These are phyloP conservation scores for Leccinum broughii DNA, from an alignment of 768 basidiomycete species.

Conservation along the genomic window DNA sequence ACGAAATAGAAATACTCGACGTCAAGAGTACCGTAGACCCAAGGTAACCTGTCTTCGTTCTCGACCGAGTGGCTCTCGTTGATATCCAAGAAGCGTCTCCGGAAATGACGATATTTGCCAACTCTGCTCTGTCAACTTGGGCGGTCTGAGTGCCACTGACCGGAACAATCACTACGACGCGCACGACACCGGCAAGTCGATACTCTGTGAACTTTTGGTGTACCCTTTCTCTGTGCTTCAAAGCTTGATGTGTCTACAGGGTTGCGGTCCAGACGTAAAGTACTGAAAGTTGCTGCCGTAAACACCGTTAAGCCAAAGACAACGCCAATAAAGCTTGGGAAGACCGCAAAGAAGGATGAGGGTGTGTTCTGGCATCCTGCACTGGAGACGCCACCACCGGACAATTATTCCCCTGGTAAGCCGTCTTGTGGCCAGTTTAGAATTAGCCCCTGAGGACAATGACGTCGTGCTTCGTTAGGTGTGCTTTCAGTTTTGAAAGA, in stretches of 20 bases:
- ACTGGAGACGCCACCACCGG: constrained; percentile 43
- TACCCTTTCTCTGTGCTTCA: not conserved
- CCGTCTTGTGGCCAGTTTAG: constrained; percentile 25
- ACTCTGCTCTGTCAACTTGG: constrained; percentile 49
- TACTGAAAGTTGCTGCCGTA: constrained; percentile 10
- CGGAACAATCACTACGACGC: constrained; percentile 56
- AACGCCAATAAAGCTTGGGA: constrained; percentile 6
- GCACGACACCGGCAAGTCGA: constrained; percentile 39
- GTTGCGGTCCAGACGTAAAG: constrained; percentile 14
- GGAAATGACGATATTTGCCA: constrained; percentile 42
- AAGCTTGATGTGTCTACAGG: constrained; percentile 14
- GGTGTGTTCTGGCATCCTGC: constrained; percentile 70
- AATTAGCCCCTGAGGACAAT: constrained; percentile 20
- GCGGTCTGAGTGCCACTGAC: constrained; percentile 35
- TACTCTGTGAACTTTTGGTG: constrained; percentile 9
- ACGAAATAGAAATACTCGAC: constrained; percentile 31
- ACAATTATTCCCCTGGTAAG: constrained; percentile 68
- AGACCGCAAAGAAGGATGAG: constrained; percentile 15
- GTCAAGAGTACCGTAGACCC: not conserved
- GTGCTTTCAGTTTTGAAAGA: constrained; percentile 63
- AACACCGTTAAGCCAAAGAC: constrained; percentile 2
- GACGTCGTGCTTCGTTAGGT: constrained; percentile 38
- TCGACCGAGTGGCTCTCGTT: not conserved
- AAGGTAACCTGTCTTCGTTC: constrained; percentile 13
- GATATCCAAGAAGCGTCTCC: constrained; percentile 11